Percentiles rank a stretch among this genome's conserved stretches.
phyloP scores from a whole-genome alignment of 2,329 filamentous ascomycete species.

The Ceratocystis ficicola region DNA sequence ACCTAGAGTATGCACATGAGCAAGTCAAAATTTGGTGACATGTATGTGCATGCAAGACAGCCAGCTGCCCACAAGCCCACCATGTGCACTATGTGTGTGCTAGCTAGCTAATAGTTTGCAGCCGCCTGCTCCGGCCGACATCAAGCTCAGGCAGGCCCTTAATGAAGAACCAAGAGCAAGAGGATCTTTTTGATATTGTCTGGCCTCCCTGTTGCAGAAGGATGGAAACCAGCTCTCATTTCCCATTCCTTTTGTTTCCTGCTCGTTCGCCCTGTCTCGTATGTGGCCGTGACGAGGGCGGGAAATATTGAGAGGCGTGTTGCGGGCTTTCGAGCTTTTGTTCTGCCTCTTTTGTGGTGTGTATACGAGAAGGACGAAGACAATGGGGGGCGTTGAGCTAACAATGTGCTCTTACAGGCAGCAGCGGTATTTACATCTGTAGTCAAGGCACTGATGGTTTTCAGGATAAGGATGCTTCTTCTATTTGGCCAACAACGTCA shows the following conservation, averaged over 20 bases:
- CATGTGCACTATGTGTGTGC: no score
- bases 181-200: neutral
- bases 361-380: neutral
- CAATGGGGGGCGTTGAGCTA: neutral
- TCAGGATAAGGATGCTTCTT: neutral
- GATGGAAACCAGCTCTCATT: neutral
- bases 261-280: neutral
- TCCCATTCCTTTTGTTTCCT: neutral
- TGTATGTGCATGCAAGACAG: no score
- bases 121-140: slow-evolving; percentile 1
- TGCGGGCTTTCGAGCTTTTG: neutral
- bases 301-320: neutral
- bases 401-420: neutral
- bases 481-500: neutral
- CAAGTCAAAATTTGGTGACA: no score
- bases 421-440: neutral
- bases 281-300: neutral
- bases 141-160: neutral
- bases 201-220: slow-evolving; percentile 12
- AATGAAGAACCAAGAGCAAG: neutral
- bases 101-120: neutral
- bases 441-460: neutral
- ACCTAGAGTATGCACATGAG: no score
- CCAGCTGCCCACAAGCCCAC: no score
- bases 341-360: neutral